Evolutionary conservation across 148 eudicot species (phyloP).

Genomic region (Rhododendron ferrugineum): DNA sequence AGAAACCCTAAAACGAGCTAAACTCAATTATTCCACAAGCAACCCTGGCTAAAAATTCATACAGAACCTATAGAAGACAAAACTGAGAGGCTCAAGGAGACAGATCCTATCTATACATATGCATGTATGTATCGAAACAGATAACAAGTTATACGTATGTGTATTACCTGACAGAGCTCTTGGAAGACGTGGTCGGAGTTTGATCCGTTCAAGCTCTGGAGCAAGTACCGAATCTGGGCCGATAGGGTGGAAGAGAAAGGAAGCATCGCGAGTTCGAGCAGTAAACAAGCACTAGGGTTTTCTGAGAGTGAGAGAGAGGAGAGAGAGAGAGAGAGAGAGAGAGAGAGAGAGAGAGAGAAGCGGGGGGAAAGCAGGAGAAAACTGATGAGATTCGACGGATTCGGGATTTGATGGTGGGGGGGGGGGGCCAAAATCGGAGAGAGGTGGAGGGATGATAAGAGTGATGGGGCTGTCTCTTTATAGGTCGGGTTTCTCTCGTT

Average conservation of each 20-base stretch:
- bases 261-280: slow-evolving; percentile 34
- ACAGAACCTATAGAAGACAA: background rate
- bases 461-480: background rate
- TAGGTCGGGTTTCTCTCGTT: background rate
- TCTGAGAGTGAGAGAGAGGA: background rate
- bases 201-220: slow-evolving; percentile 55
- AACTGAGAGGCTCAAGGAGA: background rate
- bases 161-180: slow-evolving; percentile 52
- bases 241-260: slow-evolving; percentile 42
- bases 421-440: background rate
- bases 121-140: background rate
- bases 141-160: background rate
- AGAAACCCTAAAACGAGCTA: background rate
- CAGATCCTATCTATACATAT: background rate
- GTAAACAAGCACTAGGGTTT: slow-evolving; percentile 23
- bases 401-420: background rate
- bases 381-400: background rate
- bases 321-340: background rate
- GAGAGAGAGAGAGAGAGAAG: background rate
- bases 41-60: background rate
- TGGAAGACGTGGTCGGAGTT: slow-evolving; percentile 58
- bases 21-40: background rate
- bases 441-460: background rate
- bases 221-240: slow-evolving; percentile 51
- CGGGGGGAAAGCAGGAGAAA: background rate